Base-by-base conservation (phyloP, 2,329 filamentous ascomycete genomes). In the Microcyclospora tardicrescens region DNA sequence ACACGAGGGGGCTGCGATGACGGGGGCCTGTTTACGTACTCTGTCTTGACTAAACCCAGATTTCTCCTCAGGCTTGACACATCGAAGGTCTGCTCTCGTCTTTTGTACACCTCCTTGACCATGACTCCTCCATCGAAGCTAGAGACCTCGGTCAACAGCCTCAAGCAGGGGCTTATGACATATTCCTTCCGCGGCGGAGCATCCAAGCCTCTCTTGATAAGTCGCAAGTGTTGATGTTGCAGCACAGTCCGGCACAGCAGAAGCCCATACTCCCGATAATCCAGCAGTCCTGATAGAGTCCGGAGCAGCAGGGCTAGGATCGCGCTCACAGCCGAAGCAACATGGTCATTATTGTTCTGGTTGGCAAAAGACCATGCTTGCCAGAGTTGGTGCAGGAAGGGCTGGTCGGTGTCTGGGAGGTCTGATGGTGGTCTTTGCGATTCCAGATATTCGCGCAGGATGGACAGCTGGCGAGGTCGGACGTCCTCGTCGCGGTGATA, bases 331-430 rank as follows among this genome's bases (percentile, higher is more conserved):
- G 84, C 75, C 1, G 86, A 89, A 56, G 91, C 72, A 42, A 95
- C 67, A 39, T 77, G 74, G 42, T 94, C 86, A 49, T 87, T 81
- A 55, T 84, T 84, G 47, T 77, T 76, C 57, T 84, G 79, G 24
- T 77, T 77, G 3, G 83, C 86, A 63, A 83, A 86, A 35, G 77
- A 78, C 89, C 89, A 96, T 42, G 79, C 85, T 51, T 93, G 82
- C 62, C 93, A 82, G 30, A 96, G 65, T 51, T 94, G 84, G 2
- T 72, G 65, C 24, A 96, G 72, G 49, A 79, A 84, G 16, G 79
- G 67, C 6, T 73, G 66, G 38, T 74, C 68, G 37, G 74, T 71
- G 29, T 77, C 74, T 27, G 66, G 64, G 13, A 60, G 55, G 36
- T 60, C 61, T 43, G 60, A 60, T 5, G 30, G 30, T 13, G 67